Conservation (phyloP, 2,329 filamentous ascomycete genomes). For the Epichloe baconii region DNA sequence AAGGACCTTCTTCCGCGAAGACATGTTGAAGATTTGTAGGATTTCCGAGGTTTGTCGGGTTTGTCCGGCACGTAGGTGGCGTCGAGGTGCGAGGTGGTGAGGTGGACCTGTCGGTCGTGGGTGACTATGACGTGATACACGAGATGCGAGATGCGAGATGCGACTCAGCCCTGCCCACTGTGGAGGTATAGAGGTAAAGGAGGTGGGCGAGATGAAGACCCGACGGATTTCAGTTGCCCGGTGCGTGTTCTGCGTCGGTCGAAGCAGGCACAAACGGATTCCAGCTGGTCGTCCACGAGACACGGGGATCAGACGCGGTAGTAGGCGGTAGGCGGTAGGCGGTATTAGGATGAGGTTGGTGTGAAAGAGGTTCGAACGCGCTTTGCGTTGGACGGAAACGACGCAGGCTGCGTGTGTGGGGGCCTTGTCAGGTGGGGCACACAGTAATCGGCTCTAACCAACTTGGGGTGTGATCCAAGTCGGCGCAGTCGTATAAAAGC, state of each 20-base stretch:
- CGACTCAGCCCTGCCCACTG: slow-evolving; percentile 1
- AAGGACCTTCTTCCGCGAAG: slow-evolving; percentile 79
- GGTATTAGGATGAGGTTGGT: neutral
- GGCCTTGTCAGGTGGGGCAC: no score
- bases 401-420: no score
- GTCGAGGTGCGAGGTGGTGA: neutral
- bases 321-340: neutral
- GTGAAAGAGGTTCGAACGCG: neutral
- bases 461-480: no score
- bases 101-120: neutral
- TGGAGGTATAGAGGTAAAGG: neutral
- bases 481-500: no score
- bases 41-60: slow-evolving; percentile 1
- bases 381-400: neutral
- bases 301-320: neutral
- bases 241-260: neutral
- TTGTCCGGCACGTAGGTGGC: neutral
- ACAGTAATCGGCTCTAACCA: no score
- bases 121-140: slow-evolving; percentile 4
- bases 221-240: neutral
- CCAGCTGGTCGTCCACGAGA: neutral
- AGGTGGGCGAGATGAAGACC: neutral
- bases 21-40: slow-evolving; percentile 37
- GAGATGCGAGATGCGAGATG: neutral
- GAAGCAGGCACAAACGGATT: slow-evolving; percentile 3